Conservation (phyloP, 495 filamentous ascomycete species). For the Podospora bellae-mahoneyi region DNA sequence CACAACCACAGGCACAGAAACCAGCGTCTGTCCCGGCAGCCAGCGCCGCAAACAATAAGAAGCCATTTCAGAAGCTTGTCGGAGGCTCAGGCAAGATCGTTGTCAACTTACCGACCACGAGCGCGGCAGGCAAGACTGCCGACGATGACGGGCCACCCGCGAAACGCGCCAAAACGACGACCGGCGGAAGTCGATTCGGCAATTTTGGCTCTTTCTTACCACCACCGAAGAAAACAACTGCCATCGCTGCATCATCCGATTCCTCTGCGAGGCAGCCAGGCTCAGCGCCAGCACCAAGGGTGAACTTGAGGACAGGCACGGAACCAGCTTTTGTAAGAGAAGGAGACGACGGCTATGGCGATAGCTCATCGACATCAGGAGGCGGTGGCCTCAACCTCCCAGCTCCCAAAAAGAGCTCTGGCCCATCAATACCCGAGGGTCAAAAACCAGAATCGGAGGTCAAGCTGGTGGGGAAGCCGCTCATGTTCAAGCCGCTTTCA, state of each 20-base stretch:
- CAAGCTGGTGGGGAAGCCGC: slow-evolving; percentile 69
- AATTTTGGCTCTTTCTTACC: slow-evolving; percentile 86
- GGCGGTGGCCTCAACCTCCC: slow-evolving; percentile 26
- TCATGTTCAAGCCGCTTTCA: slow-evolving; percentile 86
- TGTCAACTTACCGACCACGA: slow-evolving; percentile 58
- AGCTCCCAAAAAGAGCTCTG: slow-evolving; percentile 27
- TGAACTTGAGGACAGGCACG: slow-evolving; percentile 76
- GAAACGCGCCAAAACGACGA: slow-evolving; percentile 63
- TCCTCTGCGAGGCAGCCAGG: slow-evolving; percentile 30
- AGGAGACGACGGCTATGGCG: slow-evolving; percentile 24
- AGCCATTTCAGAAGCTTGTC: slow-evolving; percentile 68
- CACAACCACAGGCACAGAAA: slow-evolving; percentile 25
- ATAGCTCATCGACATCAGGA: neutral
- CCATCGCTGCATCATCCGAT: slow-evolving; percentile 14
- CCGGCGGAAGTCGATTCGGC: slow-evolving; percentile 55
- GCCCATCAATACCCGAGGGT: slow-evolving; percentile 43
- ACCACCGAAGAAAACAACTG: slow-evolving; percentile 63
- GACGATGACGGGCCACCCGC: slow-evolving; percentile 58
- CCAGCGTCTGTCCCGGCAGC: slow-evolving; percentile 27
- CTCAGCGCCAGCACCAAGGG: slow-evolving; percentile 43
- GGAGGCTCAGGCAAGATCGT: slow-evolving; percentile 65
- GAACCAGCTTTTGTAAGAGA: slow-evolving; percentile 72
- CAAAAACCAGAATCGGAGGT: slow-evolving; percentile 55
- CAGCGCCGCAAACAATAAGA: slow-evolving; percentile 40
- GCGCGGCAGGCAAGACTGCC: slow-evolving; percentile 35